Conservation (phyloP, 345 rosid genomes). For the Hypericum perforatum region DNA sequence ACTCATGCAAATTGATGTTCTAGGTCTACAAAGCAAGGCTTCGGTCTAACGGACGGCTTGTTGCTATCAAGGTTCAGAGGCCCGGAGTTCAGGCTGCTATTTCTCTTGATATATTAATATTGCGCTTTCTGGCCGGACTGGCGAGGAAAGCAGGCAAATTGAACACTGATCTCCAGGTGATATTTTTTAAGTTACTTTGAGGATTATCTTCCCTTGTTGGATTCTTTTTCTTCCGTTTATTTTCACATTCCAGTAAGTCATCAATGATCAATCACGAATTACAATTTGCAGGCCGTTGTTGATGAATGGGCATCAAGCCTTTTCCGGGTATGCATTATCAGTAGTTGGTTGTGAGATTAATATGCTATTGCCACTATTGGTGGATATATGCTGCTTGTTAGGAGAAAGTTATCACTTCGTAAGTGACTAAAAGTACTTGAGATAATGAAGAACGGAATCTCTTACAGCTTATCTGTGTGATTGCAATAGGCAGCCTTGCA, state of each 20-base stretch:
- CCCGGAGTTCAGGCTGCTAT: slow-evolving; percentile 95
- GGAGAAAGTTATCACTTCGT: no score
- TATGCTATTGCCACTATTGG: background rate
- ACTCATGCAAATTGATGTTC: background rate
- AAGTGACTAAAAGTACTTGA: no score
- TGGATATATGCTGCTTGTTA: background rate
- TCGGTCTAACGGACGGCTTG: slow-evolving; percentile 45
- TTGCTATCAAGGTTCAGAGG: slow-evolving; percentile 90
- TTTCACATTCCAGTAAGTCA: background rate
- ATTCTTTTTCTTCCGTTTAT: background rate
- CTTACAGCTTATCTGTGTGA: no score
- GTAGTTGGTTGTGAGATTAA: background rate
- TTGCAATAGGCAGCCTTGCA: no score
- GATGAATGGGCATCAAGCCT: slow-evolving; percentile 98
- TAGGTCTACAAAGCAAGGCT: slow-evolving; percentile 95
- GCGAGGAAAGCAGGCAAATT: slow-evolving; percentile 54
- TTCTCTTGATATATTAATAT: slow-evolving; percentile 74
- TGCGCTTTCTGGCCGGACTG: slow-evolving; percentile 68
- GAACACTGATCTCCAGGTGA: slow-evolving; percentile 79
- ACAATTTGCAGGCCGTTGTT: slow-evolving; percentile 65
- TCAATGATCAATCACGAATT: slow-evolving; percentile 17
- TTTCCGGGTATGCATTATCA: slow-evolving; percentile 50
- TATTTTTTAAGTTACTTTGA: background rate
- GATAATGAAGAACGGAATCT: no score
- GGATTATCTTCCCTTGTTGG: background rate